phyloP scores from a whole-genome alignment of 83 land plant species.

The Thuja plicata region DNA sequence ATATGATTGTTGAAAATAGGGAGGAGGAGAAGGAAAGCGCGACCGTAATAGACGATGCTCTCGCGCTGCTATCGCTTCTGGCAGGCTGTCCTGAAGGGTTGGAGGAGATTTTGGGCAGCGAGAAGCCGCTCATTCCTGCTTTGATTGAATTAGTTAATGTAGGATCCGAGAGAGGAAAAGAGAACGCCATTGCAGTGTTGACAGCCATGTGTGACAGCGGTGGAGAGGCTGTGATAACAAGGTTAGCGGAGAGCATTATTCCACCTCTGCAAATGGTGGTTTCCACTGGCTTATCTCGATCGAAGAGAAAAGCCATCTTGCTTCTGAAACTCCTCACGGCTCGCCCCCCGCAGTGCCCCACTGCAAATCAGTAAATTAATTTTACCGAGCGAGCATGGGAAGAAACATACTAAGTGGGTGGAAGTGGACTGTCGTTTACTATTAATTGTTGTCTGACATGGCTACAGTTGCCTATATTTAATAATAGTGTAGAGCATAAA shows the following conservation, averaged over 20 bases:
- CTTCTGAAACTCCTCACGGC: too few relatives aligned
- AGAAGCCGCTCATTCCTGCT: constrained; percentile 16
- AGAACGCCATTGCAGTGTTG: constrained; percentile 40
- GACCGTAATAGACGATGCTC: constrained; percentile 43
- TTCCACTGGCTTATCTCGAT: constrained; percentile 42
- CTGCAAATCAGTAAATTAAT: too few relatives aligned
- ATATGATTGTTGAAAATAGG: too few relatives aligned
- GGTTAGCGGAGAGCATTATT: constrained; percentile 28
- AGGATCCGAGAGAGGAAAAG: constrained; percentile 54
- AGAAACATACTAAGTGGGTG: too few relatives aligned
- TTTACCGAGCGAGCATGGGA: too few relatives aligned
- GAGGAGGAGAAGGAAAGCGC: too few relatives aligned
- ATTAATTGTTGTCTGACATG: too few relatives aligned
- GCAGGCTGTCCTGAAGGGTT: constrained; percentile 36
- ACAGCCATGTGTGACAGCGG: constrained; percentile 49
- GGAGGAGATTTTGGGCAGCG: constrained; percentile 30
- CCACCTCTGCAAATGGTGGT: constrained; percentile 50
- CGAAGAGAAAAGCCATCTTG: constrained; percentile 51
- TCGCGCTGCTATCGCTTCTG: constrained; percentile 45
- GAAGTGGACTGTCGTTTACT: too few relatives aligned
- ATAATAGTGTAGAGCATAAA: too few relatives aligned
- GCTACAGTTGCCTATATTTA: too few relatives aligned
- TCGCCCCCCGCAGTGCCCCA: too few relatives aligned
- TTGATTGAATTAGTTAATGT: constrained; percentile 41
- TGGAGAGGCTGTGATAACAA: constrained; percentile 31